Base-by-base conservation (phyloP, 441 rosid genomes). In the Pelargonium exstipulatum region DNA sequence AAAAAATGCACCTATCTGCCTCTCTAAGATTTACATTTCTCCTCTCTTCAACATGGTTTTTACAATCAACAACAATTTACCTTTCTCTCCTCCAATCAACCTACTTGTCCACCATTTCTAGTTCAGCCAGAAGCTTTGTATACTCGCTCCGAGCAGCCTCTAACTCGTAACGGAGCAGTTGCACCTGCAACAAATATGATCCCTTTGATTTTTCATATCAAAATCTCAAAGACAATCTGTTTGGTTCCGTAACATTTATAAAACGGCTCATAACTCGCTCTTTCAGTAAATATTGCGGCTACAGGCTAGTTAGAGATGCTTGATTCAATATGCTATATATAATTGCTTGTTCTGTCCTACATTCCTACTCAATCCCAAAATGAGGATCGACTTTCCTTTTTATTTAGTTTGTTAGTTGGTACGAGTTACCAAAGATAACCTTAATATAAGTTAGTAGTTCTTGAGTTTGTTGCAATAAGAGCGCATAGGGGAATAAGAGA, bases 151-250 rank as follows among this genome's bases (percentile, higher is more conserved):
- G 53, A 12, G 42, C 43, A 22, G 5, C 45, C 57, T 65, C 45
- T 65, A 71, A 40, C 58, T 65, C 58, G 22, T 4, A 7, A 3
- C 17, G 9, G 53, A 71, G 74, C n/a, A 40, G 65, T 48, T 65
- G 69, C 65, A 40, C 65, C 69, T 55, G 69, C 45, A 62, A 16
- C 0, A 12, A 35, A 0, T 5, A n/a, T 37, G 57, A 62, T 43
- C 13, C 62, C 4, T 16, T 14, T 14, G 22, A 43, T 24, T 9
- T n/a, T n/a, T n/a, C n/a, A n/a, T n/a, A n/a, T n/a, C n/a, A 9
- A 12, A 2, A 55, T 1, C 0, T 7, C 8, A 10, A 17, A 55
- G 61, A 55, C n/a, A n/a, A n/a, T n/a, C n/a, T n/a, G n/a, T n/a
- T n/a, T n/a, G n/a, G n/a, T n/a, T n/a, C n/a, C n/a, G n/a, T n/a